phyloP scores from a whole-genome alignment of 2,329 filamentous ascomycete species.

The Graphium sp. region DNA sequence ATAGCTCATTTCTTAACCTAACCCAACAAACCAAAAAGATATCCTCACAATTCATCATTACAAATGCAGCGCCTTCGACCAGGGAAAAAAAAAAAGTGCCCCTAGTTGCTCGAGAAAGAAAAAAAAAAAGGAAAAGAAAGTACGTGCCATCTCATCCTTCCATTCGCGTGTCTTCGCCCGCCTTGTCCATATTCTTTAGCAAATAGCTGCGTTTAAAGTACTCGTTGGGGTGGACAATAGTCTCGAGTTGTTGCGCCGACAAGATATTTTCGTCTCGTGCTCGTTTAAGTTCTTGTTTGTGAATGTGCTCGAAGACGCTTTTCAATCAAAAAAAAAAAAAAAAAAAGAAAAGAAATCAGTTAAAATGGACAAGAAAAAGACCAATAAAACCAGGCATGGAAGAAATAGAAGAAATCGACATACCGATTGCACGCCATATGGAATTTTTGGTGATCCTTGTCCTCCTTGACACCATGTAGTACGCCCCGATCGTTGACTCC shows the following conservation, averaged over 20 bases:
- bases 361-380: not conserved
- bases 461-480: constrained; percentile 67
- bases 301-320: constrained; percentile 74
- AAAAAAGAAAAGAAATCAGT: constrained; percentile 6
- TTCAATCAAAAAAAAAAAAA: not conserved
- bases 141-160: no score
- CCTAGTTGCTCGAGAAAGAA: no score
- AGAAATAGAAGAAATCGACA: constrained; percentile 10
- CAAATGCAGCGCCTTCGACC: no score
- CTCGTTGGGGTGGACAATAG: constrained; percentile 91
- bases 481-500: constrained; percentile 67
- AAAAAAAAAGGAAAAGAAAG: no score
- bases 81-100: no score
- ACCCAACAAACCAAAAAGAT: no score
- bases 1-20: no score
- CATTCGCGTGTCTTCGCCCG: constrained; percentile 24
- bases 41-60: no score
- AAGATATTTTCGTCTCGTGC: constrained; percentile 60
- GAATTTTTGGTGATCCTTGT: constrained; percentile 75
- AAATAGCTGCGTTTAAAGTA: constrained; percentile 94
- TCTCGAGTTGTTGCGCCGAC: constrained; percentile 67
- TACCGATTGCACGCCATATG: constrained; percentile 91
- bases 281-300: constrained; percentile 62
- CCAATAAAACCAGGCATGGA: not conserved
- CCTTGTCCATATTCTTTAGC: constrained; percentile 58